Evolutionary conservation across 1,284 basidiomycete genomes (phyloP).

Genomic region (Psilocybe mexicana): DNA sequence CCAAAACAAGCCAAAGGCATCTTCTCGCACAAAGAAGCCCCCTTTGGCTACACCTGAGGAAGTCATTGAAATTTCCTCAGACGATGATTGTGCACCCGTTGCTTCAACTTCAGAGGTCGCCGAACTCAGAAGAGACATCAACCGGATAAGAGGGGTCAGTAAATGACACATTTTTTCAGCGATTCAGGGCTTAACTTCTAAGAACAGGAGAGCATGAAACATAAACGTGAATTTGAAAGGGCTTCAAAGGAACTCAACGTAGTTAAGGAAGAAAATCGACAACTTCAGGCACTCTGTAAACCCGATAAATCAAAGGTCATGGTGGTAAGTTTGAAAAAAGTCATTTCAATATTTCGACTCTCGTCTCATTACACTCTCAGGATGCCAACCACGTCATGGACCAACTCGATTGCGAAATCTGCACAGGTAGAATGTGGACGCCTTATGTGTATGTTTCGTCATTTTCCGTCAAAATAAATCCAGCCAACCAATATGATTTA

Average conservation of each 20-base stretch:
- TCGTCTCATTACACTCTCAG: constrained; percentile 28
- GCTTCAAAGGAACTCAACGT: constrained; percentile 20
- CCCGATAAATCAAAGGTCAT: constrained; percentile 27
- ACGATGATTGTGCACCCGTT: constrained; percentile 38
- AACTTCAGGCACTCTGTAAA: constrained; percentile 21
- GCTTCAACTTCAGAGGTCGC: constrained; percentile 21
- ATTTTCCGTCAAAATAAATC: background rate
- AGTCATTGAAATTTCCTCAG: constrained; percentile 60
- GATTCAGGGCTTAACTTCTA: background rate
- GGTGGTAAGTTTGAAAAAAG: constrained; percentile 23
- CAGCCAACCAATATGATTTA: background rate
- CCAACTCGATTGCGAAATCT: constrained; percentile 60
- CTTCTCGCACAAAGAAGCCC: constrained; percentile 13
- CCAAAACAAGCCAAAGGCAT: constrained; percentile 11
- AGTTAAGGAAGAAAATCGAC: constrained; percentile 25
- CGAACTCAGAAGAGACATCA: constrained; percentile 34
- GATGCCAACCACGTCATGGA: constrained; percentile 51
- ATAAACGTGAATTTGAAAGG: constrained; percentile 24
- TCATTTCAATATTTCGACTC: background rate
- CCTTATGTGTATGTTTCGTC: constrained; percentile 54
- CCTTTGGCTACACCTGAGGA: constrained; percentile 31
- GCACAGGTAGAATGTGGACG: constrained; percentile 58
- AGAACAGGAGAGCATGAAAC: constrained; percentile 27
- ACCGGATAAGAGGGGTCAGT: constrained; percentile 41
- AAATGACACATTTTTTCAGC: background rate